These are phyloP conservation scores for Dictyostelium firmibasis DNA, from an alignment of 78 protist species.

Conservation along the genomic window DNA sequence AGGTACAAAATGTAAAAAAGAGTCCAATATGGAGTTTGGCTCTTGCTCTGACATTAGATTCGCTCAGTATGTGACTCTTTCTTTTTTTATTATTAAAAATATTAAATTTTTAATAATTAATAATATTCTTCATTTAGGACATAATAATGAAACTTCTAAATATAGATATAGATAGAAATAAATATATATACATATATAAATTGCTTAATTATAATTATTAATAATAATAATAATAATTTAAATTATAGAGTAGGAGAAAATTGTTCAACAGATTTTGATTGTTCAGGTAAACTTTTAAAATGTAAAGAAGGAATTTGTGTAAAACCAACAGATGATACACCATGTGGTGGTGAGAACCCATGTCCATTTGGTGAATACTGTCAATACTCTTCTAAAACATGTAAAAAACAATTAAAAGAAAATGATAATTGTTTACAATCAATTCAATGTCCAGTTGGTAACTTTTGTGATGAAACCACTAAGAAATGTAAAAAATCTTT, in stretches of 20 bases:
- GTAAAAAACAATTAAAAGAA: not conserved
- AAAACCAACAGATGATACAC: not conserved
- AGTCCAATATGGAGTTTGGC: not conserved
- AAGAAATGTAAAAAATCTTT: not conserved
- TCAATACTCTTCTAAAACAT: not conserved
- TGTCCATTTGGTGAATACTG: not conserved
- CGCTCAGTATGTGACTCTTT: constrained; percentile 12
- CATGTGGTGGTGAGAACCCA: not conserved
- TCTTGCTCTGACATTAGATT: not conserved
- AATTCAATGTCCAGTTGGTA: not conserved
- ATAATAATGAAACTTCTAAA: no score
- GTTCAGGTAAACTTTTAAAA: not conserved
- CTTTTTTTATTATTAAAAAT: not conserved
- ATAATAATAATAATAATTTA: not conserved
- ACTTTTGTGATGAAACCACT: not conserved
- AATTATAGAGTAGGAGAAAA: not conserved
- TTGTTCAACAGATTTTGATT: not conserved
- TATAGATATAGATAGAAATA: no score
- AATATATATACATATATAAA: no score
- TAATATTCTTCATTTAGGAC: no score
- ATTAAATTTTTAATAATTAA: no score
- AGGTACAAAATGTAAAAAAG: not conserved
- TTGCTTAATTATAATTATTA: no score
- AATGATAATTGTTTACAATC: not conserved
- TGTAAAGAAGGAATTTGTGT: not conserved